These are phyloP conservation scores for Tremella yokohamensis DNA, from an alignment of 768 basidiomycete genomes.

Conservation along the genomic window DNA sequence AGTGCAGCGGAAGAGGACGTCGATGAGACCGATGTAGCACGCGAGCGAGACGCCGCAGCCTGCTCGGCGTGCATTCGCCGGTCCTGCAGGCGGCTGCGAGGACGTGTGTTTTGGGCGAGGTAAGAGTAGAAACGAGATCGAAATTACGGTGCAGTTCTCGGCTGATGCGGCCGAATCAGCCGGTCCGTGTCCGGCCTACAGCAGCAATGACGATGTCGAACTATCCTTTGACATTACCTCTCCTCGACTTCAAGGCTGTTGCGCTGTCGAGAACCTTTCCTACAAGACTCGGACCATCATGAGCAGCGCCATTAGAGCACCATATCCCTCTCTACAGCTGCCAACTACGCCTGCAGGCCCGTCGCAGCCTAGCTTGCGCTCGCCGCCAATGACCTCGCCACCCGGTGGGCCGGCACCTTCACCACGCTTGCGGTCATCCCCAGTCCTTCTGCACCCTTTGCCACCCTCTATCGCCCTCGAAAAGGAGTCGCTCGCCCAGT, in stretches of 20 bases:
- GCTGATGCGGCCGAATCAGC: no score
- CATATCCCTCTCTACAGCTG: neutral
- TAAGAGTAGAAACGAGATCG: no score
- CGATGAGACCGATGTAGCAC: slow-evolving; percentile 26
- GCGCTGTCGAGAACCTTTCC: no score
- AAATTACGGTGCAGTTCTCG: no score
- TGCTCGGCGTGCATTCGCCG: neutral
- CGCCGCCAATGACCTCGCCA: neutral
- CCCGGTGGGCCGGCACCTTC: slow-evolving; percentile 7
- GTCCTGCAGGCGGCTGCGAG: neutral
- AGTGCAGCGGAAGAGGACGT: slow-evolving; percentile 30
- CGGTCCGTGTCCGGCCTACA: no score
- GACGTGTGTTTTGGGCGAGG: no score
- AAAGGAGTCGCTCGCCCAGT: slow-evolving; percentile 30
- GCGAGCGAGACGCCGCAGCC: slow-evolving; percentile 13
- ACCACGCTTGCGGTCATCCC: slow-evolving; percentile 27
- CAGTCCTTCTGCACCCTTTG: slow-evolving; percentile 38
- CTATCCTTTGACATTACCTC: no score
- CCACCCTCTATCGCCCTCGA: slow-evolving; percentile 27
- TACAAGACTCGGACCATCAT: no score
- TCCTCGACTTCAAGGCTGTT: no score
- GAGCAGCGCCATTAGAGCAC: neutral
- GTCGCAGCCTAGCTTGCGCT: neutral
- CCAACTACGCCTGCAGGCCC: neutral
- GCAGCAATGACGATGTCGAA: no score